Percentiles rank a stretch among this genome's conserved stretches.
Evolutionary conservation across 1,284 basidiomycete species (phyloP).

Genomic region (Salmacisia buchloeana): DNA sequence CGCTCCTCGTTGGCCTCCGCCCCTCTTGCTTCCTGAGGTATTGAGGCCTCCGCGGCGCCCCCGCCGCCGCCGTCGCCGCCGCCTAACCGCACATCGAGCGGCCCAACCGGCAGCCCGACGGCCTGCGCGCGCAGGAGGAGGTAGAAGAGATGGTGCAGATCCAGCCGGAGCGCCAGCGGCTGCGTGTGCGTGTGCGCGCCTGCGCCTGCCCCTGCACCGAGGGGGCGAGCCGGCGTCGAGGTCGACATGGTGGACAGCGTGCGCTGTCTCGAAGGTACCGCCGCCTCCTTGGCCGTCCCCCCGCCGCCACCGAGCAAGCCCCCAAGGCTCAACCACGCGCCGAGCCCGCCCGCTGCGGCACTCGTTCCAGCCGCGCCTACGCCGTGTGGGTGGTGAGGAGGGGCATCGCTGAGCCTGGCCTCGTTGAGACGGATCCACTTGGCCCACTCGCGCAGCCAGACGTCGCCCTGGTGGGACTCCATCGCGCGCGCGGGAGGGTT

Average conservation of each 20-base stretch:
- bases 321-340: background rate
- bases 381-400: background rate
- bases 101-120: conserved; percentile 64
- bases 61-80: conserved; percentile 8
- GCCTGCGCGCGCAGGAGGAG: conserved; percentile 78
- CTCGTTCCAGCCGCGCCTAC: too few species aligned
- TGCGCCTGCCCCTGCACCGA: background rate
- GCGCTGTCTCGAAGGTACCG: conserved; percentile 7
- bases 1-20: conserved; percentile 1
- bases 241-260: conserved; percentile 22
- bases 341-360: background rate
- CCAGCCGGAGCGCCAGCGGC: conserved; percentile 61
- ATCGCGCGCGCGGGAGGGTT: conserved; percentile 11
- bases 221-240: background rate
- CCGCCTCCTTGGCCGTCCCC: conserved; percentile 3
- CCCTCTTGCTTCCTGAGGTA: too few species aligned
- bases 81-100: conserved; percentile 64
- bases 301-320: background rate
- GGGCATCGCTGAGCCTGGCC: conserved; percentile 26
- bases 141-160: conserved; percentile 80
- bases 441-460: conserved; percentile 35
- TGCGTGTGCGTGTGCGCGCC: conserved; percentile 5
- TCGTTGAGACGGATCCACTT: conserved; percentile 35
- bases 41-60: too few species aligned
- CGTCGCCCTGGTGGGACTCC: conserved; percentile 30